phyloP scores from a whole-genome alignment of 75 land plant species.

The Cunninghamia lanceolata region DNA sequence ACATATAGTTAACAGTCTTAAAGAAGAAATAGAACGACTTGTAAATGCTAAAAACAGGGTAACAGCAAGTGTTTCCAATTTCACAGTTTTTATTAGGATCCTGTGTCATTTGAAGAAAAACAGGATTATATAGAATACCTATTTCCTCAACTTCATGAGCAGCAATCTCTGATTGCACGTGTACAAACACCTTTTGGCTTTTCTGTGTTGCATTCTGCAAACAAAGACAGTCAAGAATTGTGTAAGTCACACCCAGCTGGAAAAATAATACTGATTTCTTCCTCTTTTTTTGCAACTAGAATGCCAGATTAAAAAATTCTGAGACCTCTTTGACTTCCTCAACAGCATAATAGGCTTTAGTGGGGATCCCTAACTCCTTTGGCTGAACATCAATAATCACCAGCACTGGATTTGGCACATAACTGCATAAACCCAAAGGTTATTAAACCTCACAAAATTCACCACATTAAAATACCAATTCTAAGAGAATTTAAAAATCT shows the following conservation, averaged over 20 bases:
- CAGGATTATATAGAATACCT: slow-evolving; percentile 41
- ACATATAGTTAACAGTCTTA: neutral
- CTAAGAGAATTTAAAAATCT: neutral
- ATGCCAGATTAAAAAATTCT: neutral
- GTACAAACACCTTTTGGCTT: slow-evolving; percentile 94
- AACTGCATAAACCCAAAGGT: slow-evolving; percentile 42
- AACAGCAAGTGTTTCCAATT: neutral
- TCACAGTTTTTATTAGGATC: neutral
- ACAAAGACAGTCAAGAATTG: neutral
- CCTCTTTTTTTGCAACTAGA: neutral
- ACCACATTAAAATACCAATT: neutral
- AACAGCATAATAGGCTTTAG: slow-evolving; percentile 94
- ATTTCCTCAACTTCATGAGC: slow-evolving; percentile 99
- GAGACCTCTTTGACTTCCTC: slow-evolving; percentile 97
- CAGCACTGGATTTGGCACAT: slow-evolving; percentile 92
- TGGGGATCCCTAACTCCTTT: slow-evolving; percentile 92
- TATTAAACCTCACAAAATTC: slow-evolving; percentile 6
- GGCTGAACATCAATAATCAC: slow-evolving; percentile 99
- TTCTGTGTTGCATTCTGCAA: slow-evolving; percentile 97
- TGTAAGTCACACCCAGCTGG: neutral
- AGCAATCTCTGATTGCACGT: slow-evolving; percentile 95
- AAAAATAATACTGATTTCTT: neutral
- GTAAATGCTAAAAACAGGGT: neutral
- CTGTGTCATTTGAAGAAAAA: neutral
- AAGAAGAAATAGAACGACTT: neutral